Conservation (phyloP, 2,329 filamentous ascomycete species). For the Pseudocercospora ulei region DNA sequence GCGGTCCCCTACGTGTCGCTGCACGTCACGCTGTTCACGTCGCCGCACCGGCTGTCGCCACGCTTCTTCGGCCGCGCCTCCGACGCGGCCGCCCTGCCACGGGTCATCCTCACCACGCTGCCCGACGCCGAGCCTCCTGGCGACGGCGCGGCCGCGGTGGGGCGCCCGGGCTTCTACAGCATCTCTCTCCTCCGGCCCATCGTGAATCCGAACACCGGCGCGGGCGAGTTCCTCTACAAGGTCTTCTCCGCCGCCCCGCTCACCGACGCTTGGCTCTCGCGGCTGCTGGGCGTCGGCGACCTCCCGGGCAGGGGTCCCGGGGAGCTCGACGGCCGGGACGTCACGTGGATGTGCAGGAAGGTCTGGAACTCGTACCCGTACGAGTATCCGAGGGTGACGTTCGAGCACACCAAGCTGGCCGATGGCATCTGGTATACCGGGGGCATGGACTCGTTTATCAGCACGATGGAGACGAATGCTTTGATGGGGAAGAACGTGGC, state of each 20-base stretch:
- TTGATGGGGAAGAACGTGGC: conserved; percentile 84
- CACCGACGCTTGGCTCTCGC: conserved; percentile 41
- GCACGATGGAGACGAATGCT: conserved; percentile 92
- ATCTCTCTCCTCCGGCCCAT: conserved; percentile 62
- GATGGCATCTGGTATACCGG: conserved; percentile 57
- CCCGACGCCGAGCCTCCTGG: conserved; percentile 47
- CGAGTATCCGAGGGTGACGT: conserved; percentile 72
- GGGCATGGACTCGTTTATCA: conserved; percentile 84
- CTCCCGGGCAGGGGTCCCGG: conserved; percentile 20
- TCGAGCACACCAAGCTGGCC: conserved; percentile 67
- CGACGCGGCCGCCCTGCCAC: conserved; percentile 52
- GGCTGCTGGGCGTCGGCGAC: conserved; percentile 38
- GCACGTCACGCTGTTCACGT: conserved; percentile 82
- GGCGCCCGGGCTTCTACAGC: conserved; percentile 72
- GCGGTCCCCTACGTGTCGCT: conserved; percentile 75
- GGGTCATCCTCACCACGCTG: conserved; percentile 73
- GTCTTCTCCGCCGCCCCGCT: conserved; percentile 52
- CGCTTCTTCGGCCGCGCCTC: conserved; percentile 58
- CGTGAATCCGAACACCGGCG: conserved; percentile 41
- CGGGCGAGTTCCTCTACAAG: conserved; percentile 53
- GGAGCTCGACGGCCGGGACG: conserved; percentile 35
- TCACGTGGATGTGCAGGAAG: conserved; percentile 70
- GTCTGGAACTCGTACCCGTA: conserved; percentile 79
- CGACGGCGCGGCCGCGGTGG: conserved; percentile 49
- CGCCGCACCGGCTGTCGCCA: conserved; percentile 61